Conservation (phyloP, 2,329 filamentous ascomycete species). For the Parastagonospora nodorum region DNA sequence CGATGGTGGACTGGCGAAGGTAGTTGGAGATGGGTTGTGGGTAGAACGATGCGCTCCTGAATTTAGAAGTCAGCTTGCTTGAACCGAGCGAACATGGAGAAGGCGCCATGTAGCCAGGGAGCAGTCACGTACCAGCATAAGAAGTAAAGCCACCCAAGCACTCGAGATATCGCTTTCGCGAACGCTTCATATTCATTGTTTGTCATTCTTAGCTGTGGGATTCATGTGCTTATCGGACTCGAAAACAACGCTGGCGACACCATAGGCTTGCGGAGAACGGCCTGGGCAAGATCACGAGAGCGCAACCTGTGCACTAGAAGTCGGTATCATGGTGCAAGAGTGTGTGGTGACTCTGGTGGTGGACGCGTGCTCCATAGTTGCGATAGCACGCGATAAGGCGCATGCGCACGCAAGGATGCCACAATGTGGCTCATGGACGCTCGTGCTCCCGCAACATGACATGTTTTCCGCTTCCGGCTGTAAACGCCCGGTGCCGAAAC, state of each 20-base stretch:
- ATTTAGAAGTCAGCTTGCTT: slow-evolving; percentile 1
- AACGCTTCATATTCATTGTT: slow-evolving; percentile 34
- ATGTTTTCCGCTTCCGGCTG: background rate
- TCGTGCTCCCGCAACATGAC: slow-evolving; percentile 5
- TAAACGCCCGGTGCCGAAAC: background rate
- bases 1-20: slow-evolving; percentile 74
- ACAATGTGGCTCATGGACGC: background rate
- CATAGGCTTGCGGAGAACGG: background rate
- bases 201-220: slow-evolving; percentile 13
- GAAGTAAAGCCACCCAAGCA: slow-evolving; percentile 46
- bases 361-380: slow-evolving; percentile 16
- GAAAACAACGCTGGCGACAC: no score
- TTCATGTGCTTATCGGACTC: slow-evolving; percentile 2
- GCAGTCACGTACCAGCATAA: slow-evolving; percentile 35
- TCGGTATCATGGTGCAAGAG: no score
- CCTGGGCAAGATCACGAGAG: background rate
- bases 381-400: background rate
- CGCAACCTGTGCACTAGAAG: background rate
- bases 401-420: background rate
- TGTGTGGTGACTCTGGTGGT: slow-evolving; percentile 15
- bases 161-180: slow-evolving; percentile 38
- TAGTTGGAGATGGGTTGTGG: slow-evolving; percentile 85
- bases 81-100: background rate
- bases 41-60: slow-evolving; percentile 86
- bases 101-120: background rate